Percentiles rank a stretch among this genome's conserved stretches.
Conservation (phyloP, 352 stramenopile genomes). For the Phytophthora citricola region DNA sequence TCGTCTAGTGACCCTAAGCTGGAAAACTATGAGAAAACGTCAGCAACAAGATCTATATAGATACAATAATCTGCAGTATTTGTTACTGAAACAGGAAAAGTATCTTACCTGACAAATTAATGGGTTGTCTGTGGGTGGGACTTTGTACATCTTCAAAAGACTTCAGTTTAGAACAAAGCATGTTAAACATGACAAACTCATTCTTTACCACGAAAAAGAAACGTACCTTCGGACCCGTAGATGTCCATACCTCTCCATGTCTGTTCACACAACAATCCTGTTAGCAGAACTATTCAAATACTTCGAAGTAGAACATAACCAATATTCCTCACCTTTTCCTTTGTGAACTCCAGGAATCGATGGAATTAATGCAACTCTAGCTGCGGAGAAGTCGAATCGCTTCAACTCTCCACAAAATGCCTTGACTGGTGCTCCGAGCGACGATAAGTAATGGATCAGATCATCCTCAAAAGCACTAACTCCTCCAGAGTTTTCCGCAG, state of each 20-base stretch:
- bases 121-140: constrained; percentile 60
- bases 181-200: constrained; percentile 3
- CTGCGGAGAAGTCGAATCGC: constrained; percentile 71
- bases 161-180: constrained; percentile 23
- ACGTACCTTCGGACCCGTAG: constrained; percentile 68
- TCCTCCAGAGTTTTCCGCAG: background rate
- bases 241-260: constrained; percentile 87
- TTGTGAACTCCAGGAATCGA: constrained; percentile 78
- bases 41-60: too few species aligned
- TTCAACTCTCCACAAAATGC: constrained; percentile 57
- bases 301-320: too few species aligned
- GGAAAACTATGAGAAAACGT: constrained; percentile 57
- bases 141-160: constrained; percentile 57
- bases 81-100: too few species aligned
- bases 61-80: too few species aligned
- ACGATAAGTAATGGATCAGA: constrained; percentile 66
- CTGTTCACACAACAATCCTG: constrained; percentile 29
- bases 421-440: constrained; percentile 50
- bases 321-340: constrained; percentile 52
- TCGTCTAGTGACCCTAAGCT: constrained; percentile 84
- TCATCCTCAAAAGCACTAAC: constrained; percentile 66
- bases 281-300: too few species aligned
- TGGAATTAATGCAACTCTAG: constrained; percentile 63
- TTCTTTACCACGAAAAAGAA: background rate
- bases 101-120: constrained; percentile 67